A percentile compares a stretch with the other conserved stretches of the same genome.
Evolutionary conservation across 495 filamentous ascomycete species (phyloP).

Genomic region (Aeminium ludgeri): DNA sequence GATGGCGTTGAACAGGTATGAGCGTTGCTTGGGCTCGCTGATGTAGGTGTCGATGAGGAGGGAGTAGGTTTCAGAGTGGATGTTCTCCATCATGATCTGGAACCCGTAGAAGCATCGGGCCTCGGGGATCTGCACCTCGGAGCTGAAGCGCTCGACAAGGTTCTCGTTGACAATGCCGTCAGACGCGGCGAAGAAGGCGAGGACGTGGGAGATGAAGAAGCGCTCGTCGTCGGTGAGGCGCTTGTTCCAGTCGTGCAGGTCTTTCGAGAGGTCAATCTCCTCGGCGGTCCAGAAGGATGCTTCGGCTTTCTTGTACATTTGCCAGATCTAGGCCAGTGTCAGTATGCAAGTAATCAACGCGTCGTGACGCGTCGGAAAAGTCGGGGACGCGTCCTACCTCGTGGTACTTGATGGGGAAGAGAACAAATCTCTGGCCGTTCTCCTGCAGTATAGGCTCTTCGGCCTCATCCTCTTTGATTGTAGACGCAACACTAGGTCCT

Average conservation of each 20-base stretch:
- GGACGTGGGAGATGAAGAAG: slow-evolving; percentile 95
- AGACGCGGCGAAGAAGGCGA: slow-evolving; percentile 98
- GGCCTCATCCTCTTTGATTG: slow-evolving; percentile 53
- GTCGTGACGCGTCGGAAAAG: slow-evolving; percentile 28
- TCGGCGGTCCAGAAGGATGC: slow-evolving; percentile 99
- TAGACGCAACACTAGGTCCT: slow-evolving; percentile 21
- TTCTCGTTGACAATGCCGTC: slow-evolving; percentile 99
- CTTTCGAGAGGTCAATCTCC: slow-evolving; percentile 97
- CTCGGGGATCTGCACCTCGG: slow-evolving; percentile 92
- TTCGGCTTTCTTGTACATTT: slow-evolving; percentile 99
- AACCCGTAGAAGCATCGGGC: slow-evolving; percentile 99
- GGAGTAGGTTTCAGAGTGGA: slow-evolving; percentile 99
- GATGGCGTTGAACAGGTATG: slow-evolving; percentile 93
- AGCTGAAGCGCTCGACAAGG: slow-evolving; percentile 91
- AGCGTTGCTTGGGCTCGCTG: slow-evolving; percentile 92
- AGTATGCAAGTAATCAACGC: slow-evolving; percentile 47
- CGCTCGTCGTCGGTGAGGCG: slow-evolving; percentile 89
- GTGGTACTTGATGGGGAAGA: slow-evolving; percentile 98
- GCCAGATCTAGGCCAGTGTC: slow-evolving; percentile 63
- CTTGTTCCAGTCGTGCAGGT: slow-evolving; percentile 98
- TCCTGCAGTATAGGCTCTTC: slow-evolving; percentile 87
- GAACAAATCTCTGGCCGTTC: slow-evolving; percentile 90
- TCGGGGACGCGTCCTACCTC: slow-evolving; percentile 59
- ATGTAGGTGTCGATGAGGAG: slow-evolving; percentile 99
- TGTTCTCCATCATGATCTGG: slow-evolving; percentile 99